Conservation (phyloP, 306 rosid species). For the Corylus heterophylla region DNA sequence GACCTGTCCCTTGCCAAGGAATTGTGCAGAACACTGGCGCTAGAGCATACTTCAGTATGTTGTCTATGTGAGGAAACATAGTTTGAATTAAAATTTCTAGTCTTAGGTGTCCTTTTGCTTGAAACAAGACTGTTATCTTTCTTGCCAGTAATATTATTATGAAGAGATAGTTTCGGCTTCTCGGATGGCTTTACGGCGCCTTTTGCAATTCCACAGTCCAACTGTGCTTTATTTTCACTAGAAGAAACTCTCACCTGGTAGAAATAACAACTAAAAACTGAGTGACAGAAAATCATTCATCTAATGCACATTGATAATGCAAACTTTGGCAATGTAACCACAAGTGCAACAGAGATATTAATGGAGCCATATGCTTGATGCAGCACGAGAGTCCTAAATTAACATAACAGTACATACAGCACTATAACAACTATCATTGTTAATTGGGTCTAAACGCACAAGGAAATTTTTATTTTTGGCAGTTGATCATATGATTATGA, state of each 20-base stretch:
- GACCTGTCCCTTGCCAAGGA: slow-evolving; percentile 19
- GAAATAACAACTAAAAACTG: slow-evolving; percentile 3
- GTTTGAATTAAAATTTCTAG: background rate
- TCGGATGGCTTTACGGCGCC: slow-evolving; percentile 8
- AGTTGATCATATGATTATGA: background rate
- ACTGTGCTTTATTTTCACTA: slow-evolving; percentile 5
- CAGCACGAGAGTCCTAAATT: background rate
- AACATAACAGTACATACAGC: background rate
- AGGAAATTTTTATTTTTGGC: background rate
- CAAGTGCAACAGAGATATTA: background rate
- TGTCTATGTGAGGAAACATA: slow-evolving; percentile 9
- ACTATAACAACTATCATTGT: background rate
- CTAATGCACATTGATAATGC: background rate
- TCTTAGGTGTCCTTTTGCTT: slow-evolving; percentile 6
- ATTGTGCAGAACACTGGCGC: slow-evolving; percentile 16
- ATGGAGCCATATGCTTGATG: background rate
- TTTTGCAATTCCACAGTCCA: slow-evolving; percentile 7
- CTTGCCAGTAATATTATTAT: slow-evolving; percentile 1
- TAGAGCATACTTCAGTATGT: slow-evolving; percentile 5
- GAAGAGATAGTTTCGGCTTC: slow-evolving; percentile 14
- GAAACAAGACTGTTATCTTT: slow-evolving; percentile 17
- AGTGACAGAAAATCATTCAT: background rate
- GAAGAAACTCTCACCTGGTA: slow-evolving; percentile 16
- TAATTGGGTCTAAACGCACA: background rate
- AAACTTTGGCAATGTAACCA: background rate